Conservation (phyloP, 768 basidiomycete genomes). For the Lyophyllum shimeji region DNA sequence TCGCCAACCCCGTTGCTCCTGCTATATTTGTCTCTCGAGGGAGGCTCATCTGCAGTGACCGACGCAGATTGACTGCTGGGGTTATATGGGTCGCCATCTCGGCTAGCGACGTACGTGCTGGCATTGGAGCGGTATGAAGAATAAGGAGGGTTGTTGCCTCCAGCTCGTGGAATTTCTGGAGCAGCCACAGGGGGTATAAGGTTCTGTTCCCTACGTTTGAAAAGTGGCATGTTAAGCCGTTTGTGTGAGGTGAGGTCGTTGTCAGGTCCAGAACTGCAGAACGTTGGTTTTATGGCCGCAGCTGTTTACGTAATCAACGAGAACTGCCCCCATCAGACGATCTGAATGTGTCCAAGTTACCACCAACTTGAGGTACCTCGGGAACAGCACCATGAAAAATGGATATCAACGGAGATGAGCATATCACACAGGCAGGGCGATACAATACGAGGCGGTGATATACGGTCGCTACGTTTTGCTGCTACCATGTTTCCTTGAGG, state of each 20-base stretch:
- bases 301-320: not conserved
- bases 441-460: not conserved
- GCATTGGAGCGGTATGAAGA: constrained; percentile 51
- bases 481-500: constrained; percentile 21
- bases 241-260: constrained; percentile 14
- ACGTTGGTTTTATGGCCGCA: not conserved
- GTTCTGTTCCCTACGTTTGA: constrained; percentile 64
- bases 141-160: constrained; percentile 35
- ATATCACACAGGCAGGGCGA: not conserved
- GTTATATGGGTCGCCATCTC: constrained; percentile 63
- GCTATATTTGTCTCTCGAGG: constrained; percentile 44
- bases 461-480: constrained; percentile 4
- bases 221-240: constrained; percentile 54
- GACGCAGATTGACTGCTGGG: constrained; percentile 19
- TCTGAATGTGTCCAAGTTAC: not conserved
- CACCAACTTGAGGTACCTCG: no score
- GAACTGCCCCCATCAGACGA: not conserved
- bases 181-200: constrained; percentile 68
- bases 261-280: not conserved
- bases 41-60: constrained; percentile 18
- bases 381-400: not conserved
- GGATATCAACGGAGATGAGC: not conserved
- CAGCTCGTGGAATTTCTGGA: constrained; percentile 29
- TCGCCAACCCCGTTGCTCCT: constrained; percentile 59
- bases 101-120: constrained; percentile 65